Evolutionary conservation across 495 filamentous ascomycete genomes (phyloP).

Genomic region (Astrothelium subdiscretum): DNA sequence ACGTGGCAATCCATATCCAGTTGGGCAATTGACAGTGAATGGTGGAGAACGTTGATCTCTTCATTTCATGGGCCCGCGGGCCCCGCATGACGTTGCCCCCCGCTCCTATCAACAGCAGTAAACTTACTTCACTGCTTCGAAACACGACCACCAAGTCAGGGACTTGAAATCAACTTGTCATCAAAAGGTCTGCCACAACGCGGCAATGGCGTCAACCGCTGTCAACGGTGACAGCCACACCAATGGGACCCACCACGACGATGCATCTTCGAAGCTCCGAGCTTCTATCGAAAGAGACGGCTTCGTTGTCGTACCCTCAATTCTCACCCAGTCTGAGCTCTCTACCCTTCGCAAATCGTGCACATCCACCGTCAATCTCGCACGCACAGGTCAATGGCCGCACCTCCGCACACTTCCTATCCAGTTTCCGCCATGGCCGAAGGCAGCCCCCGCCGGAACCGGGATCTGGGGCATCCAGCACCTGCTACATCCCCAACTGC

Average conservation of each 20-base stretch:
- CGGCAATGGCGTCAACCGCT: not conserved
- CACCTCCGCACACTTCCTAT: constrained; percentile 72
- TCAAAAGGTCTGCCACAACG: no score
- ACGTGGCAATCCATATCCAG: no score
- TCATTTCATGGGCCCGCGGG: no score
- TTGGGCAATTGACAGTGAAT: no score
- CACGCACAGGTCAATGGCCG: constrained; percentile 56
- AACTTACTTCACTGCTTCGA: no score
- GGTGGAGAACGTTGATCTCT: no score
- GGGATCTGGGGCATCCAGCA: constrained; percentile 85
- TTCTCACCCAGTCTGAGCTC: constrained; percentile 39
- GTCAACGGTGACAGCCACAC: not conserved
- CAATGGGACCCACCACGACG: not conserved
- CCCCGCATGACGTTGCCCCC: no score
- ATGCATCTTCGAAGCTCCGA: constrained; percentile 4
- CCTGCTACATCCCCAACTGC: constrained; percentile 59
- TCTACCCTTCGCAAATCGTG: constrained; percentile 44
- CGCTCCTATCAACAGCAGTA: no score
- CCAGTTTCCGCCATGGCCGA: constrained; percentile 74
- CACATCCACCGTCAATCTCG: constrained; percentile 39
- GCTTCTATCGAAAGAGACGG: constrained; percentile 24
- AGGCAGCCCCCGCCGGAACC: constrained; percentile 28
- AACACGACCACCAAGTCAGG: not conserved
- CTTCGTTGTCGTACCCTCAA: constrained; percentile 27
- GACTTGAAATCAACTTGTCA: no score